Conservation (phyloP, 495 filamentous ascomycete species). For the Neurospora sp. region DNA sequence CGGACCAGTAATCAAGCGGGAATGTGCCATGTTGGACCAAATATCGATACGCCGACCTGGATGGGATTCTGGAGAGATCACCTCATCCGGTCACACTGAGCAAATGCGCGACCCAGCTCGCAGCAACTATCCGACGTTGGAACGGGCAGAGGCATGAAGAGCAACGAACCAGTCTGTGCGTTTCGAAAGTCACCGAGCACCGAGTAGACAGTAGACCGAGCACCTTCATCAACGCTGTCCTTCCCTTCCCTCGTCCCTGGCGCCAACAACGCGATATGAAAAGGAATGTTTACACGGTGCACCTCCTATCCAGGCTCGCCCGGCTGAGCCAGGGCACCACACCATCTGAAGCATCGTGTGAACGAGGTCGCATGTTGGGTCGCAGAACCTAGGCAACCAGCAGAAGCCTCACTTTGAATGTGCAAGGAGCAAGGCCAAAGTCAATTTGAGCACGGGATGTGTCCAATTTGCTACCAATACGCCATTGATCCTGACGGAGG, state of each 20-base stretch:
- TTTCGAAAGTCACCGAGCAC: neutral
- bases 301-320: neutral
- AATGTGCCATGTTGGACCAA: neutral
- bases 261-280: neutral
- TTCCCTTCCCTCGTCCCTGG: neutral
- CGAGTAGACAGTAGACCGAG: neutral
- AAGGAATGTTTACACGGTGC: neutral
- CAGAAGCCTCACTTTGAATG: constrained; percentile 8
- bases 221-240: neutral
- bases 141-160: neutral
- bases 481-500: neutral
- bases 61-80: neutral
- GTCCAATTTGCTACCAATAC: neutral
- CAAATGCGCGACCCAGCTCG: neutral
- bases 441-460: neutral
- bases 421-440: neutral
- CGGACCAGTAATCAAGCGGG: neutral
- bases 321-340: neutral
- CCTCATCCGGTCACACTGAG: neutral
- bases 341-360: neutral
- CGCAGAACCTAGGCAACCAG: constrained; percentile 12
- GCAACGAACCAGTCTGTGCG: neutral
- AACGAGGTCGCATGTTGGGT: constrained; percentile 17
- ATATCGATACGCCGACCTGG: neutral
- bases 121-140: neutral